These are phyloP conservation scores for Debaryomyces prosopidis DNA, from an alignment of 805 yeast species.

Conservation along the genomic window DNA sequence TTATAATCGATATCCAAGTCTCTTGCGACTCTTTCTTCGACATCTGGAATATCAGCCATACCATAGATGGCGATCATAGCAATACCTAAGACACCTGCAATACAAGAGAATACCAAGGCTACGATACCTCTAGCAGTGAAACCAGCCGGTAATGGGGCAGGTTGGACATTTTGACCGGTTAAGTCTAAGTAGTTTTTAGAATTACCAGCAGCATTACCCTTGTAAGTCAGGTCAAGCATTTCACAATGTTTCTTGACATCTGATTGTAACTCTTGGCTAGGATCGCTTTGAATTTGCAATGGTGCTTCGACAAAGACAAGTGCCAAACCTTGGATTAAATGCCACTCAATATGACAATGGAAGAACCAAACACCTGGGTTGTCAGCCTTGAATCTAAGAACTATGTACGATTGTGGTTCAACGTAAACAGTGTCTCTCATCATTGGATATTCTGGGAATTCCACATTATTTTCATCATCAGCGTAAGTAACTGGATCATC, in stretches of 20 bases:
- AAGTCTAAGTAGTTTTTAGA: constrained; percentile 62
- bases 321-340: constrained; percentile 79
- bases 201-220: constrained; percentile 93
- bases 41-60: constrained; percentile 72
- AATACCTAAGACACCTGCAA: constrained; percentile 85
- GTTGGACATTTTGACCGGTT: constrained; percentile 73
- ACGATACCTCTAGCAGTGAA: constrained; percentile 95
- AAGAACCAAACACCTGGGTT: constrained; percentile 95
- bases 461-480: constrained; percentile 29
- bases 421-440: constrained; percentile 72
- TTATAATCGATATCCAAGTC: constrained; percentile 52
- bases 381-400: constrained; percentile 71
- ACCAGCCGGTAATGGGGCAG: constrained; percentile 69
- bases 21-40: constrained; percentile 61
- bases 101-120: constrained; percentile 86
- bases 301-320: constrained; percentile 74
- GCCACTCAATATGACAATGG: constrained; percentile 92
- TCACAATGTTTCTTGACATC: constrained; percentile 63
- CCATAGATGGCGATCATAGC: constrained; percentile 80
- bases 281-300: constrained; percentile 38
- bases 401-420: constrained; percentile 66
- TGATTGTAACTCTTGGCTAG: constrained; percentile 59
- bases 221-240: constrained; percentile 48
- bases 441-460: constrained; percentile 59
- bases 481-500: constrained; percentile 51